phyloP scores from a whole-genome alignment of 2,329 filamentous ascomycete species.

The Cytospora piceicola region DNA sequence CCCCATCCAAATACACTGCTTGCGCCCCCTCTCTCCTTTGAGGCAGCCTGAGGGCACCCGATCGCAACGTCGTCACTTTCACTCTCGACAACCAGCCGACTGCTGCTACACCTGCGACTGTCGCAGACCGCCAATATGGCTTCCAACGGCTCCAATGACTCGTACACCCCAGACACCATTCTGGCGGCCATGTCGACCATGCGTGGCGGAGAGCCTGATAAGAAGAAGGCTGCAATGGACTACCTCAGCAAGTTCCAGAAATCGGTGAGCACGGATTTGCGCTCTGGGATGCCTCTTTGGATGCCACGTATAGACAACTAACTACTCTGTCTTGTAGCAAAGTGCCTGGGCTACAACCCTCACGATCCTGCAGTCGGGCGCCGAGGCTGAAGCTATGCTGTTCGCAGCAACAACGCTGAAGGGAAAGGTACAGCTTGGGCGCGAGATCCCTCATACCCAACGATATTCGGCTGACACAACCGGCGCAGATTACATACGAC shows the following conservation, averaged over 20 bases:
- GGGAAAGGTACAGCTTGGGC: slow-evolving; percentile 75
- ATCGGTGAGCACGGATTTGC: slow-evolving; percentile 66
- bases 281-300: background rate
- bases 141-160: slow-evolving; percentile 65
- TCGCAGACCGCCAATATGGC: slow-evolving; percentile 59
- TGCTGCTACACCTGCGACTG: slow-evolving; percentile 31
- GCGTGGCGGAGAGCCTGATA: slow-evolving; percentile 81
- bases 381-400: slow-evolving; percentile 82
- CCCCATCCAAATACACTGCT: slow-evolving; percentile 8
- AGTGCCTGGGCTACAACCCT: slow-evolving; percentile 92
- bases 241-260: slow-evolving; percentile 97
- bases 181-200: slow-evolving; percentile 89
- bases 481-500: slow-evolving; percentile 87
- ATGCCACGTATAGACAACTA: slow-evolving; percentile 18
- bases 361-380: slow-evolving; percentile 79
- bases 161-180: slow-evolving; percentile 75
- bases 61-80: slow-evolving; percentile 30
- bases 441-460: slow-evolving; percentile 25
- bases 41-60: slow-evolving; percentile 28
- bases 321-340: slow-evolving; percentile 57
- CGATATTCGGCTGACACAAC: slow-evolving; percentile 24
- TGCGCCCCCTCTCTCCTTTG: slow-evolving; percentile 21
- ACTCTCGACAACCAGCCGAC: slow-evolving; percentile 35
- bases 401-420: slow-evolving; percentile 97
- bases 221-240: slow-evolving; percentile 82